phyloP scores from a whole-genome alignment of 371 early-diverging fungal species.

The Catenaria anguillulae region DNA sequence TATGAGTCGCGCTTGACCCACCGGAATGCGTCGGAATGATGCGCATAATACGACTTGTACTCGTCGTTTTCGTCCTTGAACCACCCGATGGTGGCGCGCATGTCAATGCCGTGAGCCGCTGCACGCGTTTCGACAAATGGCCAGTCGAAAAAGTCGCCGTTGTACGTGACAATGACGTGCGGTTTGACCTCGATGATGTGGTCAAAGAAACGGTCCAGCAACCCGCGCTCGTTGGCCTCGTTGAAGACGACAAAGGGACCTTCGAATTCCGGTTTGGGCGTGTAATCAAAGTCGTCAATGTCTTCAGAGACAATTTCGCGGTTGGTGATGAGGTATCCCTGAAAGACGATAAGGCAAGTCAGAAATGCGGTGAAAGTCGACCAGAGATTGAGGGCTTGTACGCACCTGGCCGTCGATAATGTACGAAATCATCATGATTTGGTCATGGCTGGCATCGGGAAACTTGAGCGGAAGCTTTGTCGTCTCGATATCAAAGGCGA shows the following conservation, averaged over 20 bases:
- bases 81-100: constrained; percentile 78
- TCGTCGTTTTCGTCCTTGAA: constrained; percentile 65
- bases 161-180: constrained; percentile 92
- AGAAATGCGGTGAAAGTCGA: not conserved
- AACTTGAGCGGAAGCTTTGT: constrained; percentile 97
- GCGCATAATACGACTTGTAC: constrained; percentile 74
- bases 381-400: too few species aligned
- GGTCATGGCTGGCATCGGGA: constrained; percentile 85
- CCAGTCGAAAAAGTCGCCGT: constrained; percentile 99
- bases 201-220: constrained; percentile 81
- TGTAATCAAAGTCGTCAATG: constrained; percentile 96
- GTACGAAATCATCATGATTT: constrained; percentile 99
- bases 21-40: constrained; percentile 97
- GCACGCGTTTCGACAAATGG: constrained; percentile 93
- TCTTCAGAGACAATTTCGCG: constrained; percentile 91
- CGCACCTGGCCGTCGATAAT: constrained; percentile 89
- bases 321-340: constrained; percentile 96
- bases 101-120: constrained; percentile 57
- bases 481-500: constrained; percentile 99
- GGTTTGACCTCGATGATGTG: constrained; percentile 81
- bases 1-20: constrained; percentile 99
- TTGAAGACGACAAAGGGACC: constrained; percentile 96
- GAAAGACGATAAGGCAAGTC: not conserved
- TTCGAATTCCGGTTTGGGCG: constrained; percentile 89
- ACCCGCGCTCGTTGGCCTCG: constrained; percentile 67